Evolutionary conservation across 2,329 filamentous ascomycete species (phyloP), one percentile per base, ranked within the genome.

Genomic region (Aspergillus proliferans): DNA sequence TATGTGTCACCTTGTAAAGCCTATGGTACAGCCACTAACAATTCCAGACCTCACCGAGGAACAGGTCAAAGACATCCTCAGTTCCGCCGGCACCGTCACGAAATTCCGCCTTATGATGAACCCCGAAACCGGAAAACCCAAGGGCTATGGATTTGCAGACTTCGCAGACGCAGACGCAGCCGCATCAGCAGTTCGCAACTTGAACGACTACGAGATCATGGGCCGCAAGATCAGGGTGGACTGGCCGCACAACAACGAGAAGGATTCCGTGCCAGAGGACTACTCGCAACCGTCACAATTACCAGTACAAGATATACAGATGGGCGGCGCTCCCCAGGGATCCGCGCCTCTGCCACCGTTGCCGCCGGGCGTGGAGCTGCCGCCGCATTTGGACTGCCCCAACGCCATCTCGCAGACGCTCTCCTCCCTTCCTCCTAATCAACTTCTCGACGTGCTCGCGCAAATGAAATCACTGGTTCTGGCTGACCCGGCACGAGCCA

Each of bases 81-180:
- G 85, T 66, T 86, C 87, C 56, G 90, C 88, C 47, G 93, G 93
- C 50, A 88, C 91, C 57, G 92, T 97, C 1, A 78, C 94, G 51
- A 92, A 87, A 67, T 97, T 97, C 68, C 84, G 92, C 46, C 80
- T 97, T 44, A 92, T 97, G 56, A 94, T 95, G 71, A 94, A 97
- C 73, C 87, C 90, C 47, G 92, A 97, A 64, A 96, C 91, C 2
- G 91, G 92, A 39, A 84, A 89, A 49, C 91, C 93, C 1, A 97
- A 96, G 70, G 93, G 93, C 15, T 98, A 95, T 67, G 93, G 93
- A 33, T 98, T 97, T 62, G 88, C 91, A 63, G 92, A 97, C 68
- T 98, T 95, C 65, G 87, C 89, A 48, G 93, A 97, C 65, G 84
- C 88, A 51, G 92, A 95, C 81, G 79, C 90, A 22, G 93, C 93